These are phyloP conservation scores for Cyberlindnera suaveolens DNA, from an alignment of 805 yeast genomes.

Conservation along the genomic window DNA sequence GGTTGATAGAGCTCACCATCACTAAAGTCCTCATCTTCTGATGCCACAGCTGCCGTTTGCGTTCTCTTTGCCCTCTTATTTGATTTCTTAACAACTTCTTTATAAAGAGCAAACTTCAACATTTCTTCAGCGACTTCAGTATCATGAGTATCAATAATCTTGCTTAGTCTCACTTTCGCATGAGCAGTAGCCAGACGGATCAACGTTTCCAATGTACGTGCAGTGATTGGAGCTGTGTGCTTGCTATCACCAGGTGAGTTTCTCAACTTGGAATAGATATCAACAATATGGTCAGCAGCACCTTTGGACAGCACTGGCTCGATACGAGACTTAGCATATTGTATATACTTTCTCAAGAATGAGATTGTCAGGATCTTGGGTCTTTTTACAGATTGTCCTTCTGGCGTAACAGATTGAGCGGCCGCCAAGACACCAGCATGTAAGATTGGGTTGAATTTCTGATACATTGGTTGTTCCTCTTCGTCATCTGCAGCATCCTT, in stretches of 20 bases:
- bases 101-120: constrained; percentile 79
- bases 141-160: constrained; percentile 66
- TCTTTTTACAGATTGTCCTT: constrained; percentile 21
- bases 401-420: constrained; percentile 24
- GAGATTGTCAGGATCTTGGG: constrained; percentile 63
- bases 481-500: constrained; percentile 41
- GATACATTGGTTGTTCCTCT: constrained; percentile 49
- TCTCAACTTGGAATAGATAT: constrained; percentile 73
- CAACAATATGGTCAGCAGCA: constrained; percentile 78
- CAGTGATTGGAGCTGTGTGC: constrained; percentile 89
- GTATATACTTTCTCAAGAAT: constrained; percentile 86
- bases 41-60: not conserved
- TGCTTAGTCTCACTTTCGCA: constrained; percentile 88
- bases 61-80: not conserved
- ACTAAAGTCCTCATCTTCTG: constrained; percentile 1
- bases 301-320: constrained; percentile 71
- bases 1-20: not conserved
- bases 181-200: constrained; percentile 95
- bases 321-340: constrained; percentile 85
- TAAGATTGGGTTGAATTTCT: constrained; percentile 72
- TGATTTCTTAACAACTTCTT: constrained; percentile 45
- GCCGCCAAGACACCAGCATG: constrained; percentile 70
- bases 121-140: constrained; percentile 82
- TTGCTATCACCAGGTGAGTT: constrained; percentile 64
- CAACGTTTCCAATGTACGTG: constrained; percentile 95